Conservation (phyloP, 495 filamentous ascomycete genomes). For the Lindgomyces ingoldianus region DNA sequence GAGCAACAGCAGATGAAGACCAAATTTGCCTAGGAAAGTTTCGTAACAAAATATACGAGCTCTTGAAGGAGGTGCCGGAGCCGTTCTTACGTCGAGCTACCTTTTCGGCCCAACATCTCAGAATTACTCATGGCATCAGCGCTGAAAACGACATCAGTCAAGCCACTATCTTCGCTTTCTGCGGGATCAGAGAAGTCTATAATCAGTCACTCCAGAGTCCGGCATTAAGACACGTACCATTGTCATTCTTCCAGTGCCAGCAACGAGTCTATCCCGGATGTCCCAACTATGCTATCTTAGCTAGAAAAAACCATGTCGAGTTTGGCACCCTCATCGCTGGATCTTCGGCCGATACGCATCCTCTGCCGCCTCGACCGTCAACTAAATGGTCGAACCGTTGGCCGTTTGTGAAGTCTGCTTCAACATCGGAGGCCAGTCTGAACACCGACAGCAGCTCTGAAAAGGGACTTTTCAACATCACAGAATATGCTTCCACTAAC, state of each 20-base stretch:
- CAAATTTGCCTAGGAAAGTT: constrained; percentile 51
- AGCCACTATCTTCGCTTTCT: constrained; percentile 56
- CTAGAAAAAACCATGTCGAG: constrained; percentile 52
- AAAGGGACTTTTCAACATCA: constrained; percentile 31
- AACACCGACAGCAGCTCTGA: constrained; percentile 55
- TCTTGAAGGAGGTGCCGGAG: constrained; percentile 50
- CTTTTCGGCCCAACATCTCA: constrained; percentile 53
- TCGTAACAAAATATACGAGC: constrained; percentile 46
- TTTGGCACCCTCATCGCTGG: constrained; percentile 46
- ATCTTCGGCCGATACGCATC: constrained; percentile 29
- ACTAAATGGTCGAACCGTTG: constrained; percentile 9
- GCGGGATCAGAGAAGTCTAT: constrained; percentile 56
- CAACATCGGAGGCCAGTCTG: constrained; percentile 6
- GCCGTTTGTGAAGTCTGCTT: neutral
- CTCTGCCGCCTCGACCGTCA: neutral
- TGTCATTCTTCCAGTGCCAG: constrained; percentile 59
- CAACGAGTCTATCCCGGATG: constrained; percentile 56
- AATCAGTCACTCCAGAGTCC: constrained; percentile 42
- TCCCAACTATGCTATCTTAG: constrained; percentile 55
- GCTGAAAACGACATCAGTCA: constrained; percentile 18
- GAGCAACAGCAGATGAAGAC: constrained; percentile 41
- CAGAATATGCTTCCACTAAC: constrained; percentile 44
- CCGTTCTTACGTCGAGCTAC: constrained; percentile 52
- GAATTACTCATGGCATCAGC: constrained; percentile 47
- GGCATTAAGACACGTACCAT: constrained; percentile 51